phyloP scores from a whole-genome alignment of 768 basidiomycete species.

The Boletus reticuloceps region DNA sequence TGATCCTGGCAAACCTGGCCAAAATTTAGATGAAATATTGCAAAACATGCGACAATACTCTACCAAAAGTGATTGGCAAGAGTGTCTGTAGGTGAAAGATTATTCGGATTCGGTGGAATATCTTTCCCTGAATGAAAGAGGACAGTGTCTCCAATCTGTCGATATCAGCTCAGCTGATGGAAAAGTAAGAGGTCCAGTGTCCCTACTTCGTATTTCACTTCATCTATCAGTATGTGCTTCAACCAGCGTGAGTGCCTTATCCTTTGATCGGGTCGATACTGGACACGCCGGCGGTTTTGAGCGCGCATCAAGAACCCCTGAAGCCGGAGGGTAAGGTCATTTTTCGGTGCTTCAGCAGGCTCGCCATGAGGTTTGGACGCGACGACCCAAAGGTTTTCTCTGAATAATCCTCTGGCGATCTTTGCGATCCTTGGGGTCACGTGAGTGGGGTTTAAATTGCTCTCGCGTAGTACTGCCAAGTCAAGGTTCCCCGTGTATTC shows the following conservation, averaged over 20 bases:
- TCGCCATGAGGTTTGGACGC: constrained; percentile 38
- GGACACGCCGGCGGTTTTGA: constrained; percentile 10
- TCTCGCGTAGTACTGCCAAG: constrained; percentile 54
- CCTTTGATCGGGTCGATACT: constrained; percentile 32
- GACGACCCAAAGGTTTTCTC: constrained; percentile 52
- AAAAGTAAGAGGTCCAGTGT: neutral
- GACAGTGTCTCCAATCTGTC: constrained; percentile 62
- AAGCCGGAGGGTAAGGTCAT: constrained; percentile 17
- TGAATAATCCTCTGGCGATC: constrained; percentile 51
- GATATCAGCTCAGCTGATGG: neutral
- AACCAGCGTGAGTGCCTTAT: constrained; percentile 36
- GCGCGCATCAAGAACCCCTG: constrained; percentile 21
- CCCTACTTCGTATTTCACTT: constrained; percentile 42
- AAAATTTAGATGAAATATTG: neutral
- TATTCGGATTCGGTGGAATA: constrained; percentile 33
- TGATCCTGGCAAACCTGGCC: constrained; percentile 66
- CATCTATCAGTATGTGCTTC: constrained; percentile 42
- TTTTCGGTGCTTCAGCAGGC: constrained; percentile 7
- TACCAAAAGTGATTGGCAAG: constrained; percentile 69
- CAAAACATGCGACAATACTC: neutral
- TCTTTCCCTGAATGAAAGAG: constrained; percentile 44
- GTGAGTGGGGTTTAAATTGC: constrained; percentile 44
- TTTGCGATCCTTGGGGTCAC: constrained; percentile 60
- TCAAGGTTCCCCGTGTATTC: constrained; percentile 46
- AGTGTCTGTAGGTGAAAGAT: constrained; percentile 37